Evolutionary conservation across 192 early-diverging fungal genomes (phyloP), one percentile per base, ranked within the genome.

Genomic region (Oehlia diaphana): DNA sequence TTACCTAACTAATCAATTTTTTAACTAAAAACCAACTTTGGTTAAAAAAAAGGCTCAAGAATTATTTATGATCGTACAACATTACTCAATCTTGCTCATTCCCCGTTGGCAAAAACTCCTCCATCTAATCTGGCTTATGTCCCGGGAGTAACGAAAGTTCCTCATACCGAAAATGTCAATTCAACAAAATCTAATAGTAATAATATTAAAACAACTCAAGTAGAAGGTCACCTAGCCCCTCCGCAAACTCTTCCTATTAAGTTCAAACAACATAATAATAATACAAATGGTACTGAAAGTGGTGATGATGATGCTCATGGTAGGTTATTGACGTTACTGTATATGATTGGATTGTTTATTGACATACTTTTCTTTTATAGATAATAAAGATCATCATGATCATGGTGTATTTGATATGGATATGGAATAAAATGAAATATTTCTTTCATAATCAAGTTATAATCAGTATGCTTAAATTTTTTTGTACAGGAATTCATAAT

Each of bases 21-120:
- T 37, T 37, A 37, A 42, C 5, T 42, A 42, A 7, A 9, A 9
- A 42, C 44, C 44, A 47, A 47, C 10, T 44, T 47, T 47, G 39
- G 39, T 42, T 42, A 42, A 42, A n/a, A 42, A 42, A n/a, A 79
- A 90, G 91, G 91, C 64, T 88, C 88, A 76, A 90, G 90, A 70
- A 90, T 90, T 64, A 88, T 88, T 68, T 92, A 92, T 78, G 89
- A 91, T 76, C 90, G 90, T 62, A 82, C 81, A 69, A 90, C 88
- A 23, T 81, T 92, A 70, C 76, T 92, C 66, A 87, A 86, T 76
- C 85, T 92, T 39, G 86, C 88, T 28, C 89, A 88, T 82, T 90
- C 89, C 67, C 89, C 90, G 19, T 72, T 92, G 74, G 83, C 90
- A 12, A 85, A 89, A 72, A 88, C 89, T 21, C 89, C 89, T 31